Evolutionary conservation across 495 filamentous ascomycete genomes (phyloP), one percentile per base, ranked within the genome.

Genomic region (Ramalina peruviana): DNA sequence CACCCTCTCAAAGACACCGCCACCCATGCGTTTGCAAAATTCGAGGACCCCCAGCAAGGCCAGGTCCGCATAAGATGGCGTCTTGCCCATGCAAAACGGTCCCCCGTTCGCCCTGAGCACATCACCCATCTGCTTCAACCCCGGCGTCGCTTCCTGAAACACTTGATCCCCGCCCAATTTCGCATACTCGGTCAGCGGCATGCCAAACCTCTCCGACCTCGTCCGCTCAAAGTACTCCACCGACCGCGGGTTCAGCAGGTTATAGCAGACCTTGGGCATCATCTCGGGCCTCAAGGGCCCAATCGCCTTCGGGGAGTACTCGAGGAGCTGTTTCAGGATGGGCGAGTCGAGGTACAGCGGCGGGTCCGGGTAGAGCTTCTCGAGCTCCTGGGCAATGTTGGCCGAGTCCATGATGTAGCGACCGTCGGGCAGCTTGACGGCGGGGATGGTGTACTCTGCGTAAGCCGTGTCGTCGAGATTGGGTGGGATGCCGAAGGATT

Each of bases 381-480:
- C 77, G 37, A 85, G 63, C 17, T 58, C 62, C 2, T 54, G 30
- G 12, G 69, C 72, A 52, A 85, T 83, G n/a, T 56, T 56, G 43
- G 54, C 57, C 16, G 68, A 73, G 50, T 82, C 79, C 73, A 76
- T 83, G 6, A 78, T 38, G 52, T 72, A 76, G 15, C 62, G 69
- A 23, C 67, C 73, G 42, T 73, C 70, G 11, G 74, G 67, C 38
- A 75, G 55, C 37, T 56, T 61, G 54, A 81, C 60, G 26, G 75
- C 60, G 1, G 80, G 80, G 55, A 72, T 66, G 5, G 75, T 76
- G 65, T 79, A 82, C 25, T 60, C 36, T 16, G 42, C 21, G 11
- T 51, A 43, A 15, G 40, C 20, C 13, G 51, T 48, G 21, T 52
- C 60, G 0, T 60, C 58, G 43, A 63, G 48, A 55, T 72, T 78